phyloP scores from a whole-genome alignment of 495 filamentous ascomycete genomes.

The Neurospora sp. region DNA sequence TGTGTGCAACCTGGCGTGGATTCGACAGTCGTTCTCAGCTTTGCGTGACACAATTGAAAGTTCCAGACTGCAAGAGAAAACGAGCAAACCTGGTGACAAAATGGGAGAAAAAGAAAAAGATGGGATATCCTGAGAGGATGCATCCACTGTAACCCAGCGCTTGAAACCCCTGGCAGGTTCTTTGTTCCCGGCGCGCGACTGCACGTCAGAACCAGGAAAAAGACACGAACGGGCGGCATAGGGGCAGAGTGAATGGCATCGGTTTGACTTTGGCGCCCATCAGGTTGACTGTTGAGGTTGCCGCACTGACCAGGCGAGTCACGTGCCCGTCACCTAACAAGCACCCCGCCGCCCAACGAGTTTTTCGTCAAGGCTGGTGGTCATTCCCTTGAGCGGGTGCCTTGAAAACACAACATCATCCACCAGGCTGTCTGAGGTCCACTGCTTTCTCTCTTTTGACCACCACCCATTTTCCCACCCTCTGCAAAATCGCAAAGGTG shows the following conservation, averaged over 20 bases:
- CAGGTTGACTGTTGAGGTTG: background rate
- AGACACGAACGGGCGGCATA: background rate
- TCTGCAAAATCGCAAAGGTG: slow-evolving; percentile 14
- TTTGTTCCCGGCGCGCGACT: background rate
- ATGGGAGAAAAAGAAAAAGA: background rate
- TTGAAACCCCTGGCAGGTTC: background rate
- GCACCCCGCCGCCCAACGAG: slow-evolving; percentile 30
- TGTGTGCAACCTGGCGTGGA: background rate
- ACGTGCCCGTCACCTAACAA: slow-evolving; percentile 12
- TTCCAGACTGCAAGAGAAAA: background rate
- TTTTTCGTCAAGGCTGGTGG: slow-evolving; percentile 28
- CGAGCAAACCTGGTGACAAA: background rate
- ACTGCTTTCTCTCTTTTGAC: slow-evolving; percentile 21
- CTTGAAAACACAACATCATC: slow-evolving; percentile 25
- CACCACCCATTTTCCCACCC: slow-evolving; percentile 7
- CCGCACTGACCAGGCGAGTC: slow-evolving; percentile 18
- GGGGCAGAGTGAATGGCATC: background rate
- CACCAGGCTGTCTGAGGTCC: slow-evolving; percentile 13
- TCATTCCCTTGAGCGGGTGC: slow-evolving; percentile 14
- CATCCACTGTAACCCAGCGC: background rate
- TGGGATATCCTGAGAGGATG: background rate
- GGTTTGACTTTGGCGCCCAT: background rate
- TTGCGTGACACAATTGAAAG: background rate
- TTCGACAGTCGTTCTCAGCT: background rate
- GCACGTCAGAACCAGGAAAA: background rate